Evolutionary conservation across 495 filamentous ascomycete genomes (phyloP).

Genomic region (Amphirosellinia nigrospora): DNA sequence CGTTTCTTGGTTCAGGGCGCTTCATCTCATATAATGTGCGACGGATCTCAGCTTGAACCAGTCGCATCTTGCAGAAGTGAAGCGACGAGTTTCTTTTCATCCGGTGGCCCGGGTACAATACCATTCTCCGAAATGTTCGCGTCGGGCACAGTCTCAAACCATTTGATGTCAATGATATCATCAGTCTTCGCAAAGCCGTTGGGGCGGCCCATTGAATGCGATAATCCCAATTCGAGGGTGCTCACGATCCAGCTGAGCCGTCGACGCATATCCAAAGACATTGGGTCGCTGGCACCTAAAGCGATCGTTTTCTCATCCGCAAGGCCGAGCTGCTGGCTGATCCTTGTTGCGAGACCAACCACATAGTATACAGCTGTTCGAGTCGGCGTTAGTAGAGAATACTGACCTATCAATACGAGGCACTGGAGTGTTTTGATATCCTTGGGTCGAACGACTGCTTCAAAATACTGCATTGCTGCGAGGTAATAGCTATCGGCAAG

Average conservation of each 20-base stretch:
- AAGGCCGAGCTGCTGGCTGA: conserved; percentile 85
- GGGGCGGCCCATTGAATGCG: conserved; percentile 83
- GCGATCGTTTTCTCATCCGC: conserved; percentile 84
- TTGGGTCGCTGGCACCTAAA: conserved; percentile 56
- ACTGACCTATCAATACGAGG: conserved; percentile 83
- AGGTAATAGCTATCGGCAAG: conserved; percentile 92
- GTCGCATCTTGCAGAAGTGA: conserved; percentile 90
- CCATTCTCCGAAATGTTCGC: conserved; percentile 79
- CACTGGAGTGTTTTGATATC: conserved; percentile 91
- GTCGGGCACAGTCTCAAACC: conserved; percentile 80
- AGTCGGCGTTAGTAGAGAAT: conserved; percentile 89
- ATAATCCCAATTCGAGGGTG: conserved; percentile 85
- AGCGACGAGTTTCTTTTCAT: conserved; percentile 84
- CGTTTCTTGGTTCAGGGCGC: conserved; percentile 70
- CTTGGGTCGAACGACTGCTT: conserved; percentile 77
- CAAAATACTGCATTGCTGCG: conserved; percentile 79
- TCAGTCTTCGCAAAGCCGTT: conserved; percentile 78
- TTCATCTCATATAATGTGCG: conserved; percentile 83
- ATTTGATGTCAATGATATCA: conserved; percentile 81
- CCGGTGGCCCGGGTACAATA: conserved; percentile 68
- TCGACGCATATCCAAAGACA: conserved; percentile 86
- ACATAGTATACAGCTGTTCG: conserved; percentile 90
- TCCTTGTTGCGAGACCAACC: conserved; percentile 79
- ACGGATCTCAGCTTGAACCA: conserved; percentile 85
- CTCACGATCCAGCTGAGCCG: conserved; percentile 84